phyloP scores from a whole-genome alignment of 805 yeast genomes.

The Candida ulmi region DNA sequence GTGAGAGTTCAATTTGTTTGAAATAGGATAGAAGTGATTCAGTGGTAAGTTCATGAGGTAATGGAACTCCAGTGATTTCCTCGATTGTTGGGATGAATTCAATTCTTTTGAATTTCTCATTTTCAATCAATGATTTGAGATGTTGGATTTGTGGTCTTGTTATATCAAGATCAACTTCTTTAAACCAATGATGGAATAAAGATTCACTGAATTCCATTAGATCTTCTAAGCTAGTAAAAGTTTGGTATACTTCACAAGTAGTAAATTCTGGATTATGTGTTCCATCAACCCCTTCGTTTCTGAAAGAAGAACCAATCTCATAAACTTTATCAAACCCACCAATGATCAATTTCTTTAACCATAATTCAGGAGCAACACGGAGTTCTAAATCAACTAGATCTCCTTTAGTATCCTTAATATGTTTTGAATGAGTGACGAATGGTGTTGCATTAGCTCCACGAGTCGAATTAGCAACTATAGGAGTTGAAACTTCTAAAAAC shows the following conservation, averaged over 20 bases:
- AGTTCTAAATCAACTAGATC: constrained; percentile 40
- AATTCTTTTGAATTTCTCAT: constrained; percentile 31
- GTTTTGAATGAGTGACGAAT: constrained; percentile 48
- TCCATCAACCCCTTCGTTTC: constrained; percentile 90
- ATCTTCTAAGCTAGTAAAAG: constrained; percentile 60
- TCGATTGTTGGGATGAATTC: constrained; percentile 71
- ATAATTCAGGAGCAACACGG: constrained; percentile 91
- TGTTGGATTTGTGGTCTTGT: constrained; percentile 6
- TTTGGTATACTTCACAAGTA: constrained; percentile 81
- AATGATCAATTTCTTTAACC: constrained; percentile 81
- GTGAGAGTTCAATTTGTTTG: constrained; percentile 13
- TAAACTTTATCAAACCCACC: constrained; percentile 83
- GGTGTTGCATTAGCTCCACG: constrained; percentile 96
- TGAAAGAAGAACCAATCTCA: constrained; percentile 79
- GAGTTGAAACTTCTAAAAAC: constrained; percentile 86
- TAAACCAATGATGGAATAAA: constrained; percentile 40
- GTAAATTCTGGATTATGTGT: constrained; percentile 96
- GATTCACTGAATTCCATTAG: constrained; percentile 61
- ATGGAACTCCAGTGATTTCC: constrained; percentile 35
- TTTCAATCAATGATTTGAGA: neutral
- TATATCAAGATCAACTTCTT: constrained; percentile 8
- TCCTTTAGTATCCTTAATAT: constrained; percentile 23
- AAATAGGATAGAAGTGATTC: constrained; percentile 38
- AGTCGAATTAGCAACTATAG: constrained; percentile 63
- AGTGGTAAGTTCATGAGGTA: constrained; percentile 42